These are phyloP conservation scores for Tothia fuscella DNA, from an alignment of 2,329 filamentous ascomycete genomes.

Conservation along the genomic window DNA sequence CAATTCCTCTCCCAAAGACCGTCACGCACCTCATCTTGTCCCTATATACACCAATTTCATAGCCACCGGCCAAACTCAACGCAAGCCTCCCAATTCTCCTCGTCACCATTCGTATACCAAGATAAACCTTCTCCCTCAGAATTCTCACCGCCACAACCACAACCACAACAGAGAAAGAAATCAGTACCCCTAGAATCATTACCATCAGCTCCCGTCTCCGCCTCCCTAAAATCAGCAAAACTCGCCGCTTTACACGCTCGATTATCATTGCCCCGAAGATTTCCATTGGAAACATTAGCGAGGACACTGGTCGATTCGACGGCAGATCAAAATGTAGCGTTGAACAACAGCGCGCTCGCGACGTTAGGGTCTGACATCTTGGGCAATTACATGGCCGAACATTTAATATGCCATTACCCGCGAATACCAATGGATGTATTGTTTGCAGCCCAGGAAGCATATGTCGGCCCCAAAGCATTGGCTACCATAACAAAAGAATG, in stretches of 20 bases:
- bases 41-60: conserved; percentile 17
- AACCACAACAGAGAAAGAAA: background rate
- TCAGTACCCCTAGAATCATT: conserved; percentile 23
- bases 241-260: conserved; percentile 86
- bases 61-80: conserved; percentile 20
- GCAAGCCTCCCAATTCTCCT: conserved; percentile 3
- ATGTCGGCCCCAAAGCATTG: conserved; percentile 64
- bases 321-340: conserved; percentile 64
- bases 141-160: background rate
- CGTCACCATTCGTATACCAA: background rate
- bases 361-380: conserved; percentile 73
- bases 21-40: conserved; percentile 25
- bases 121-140: background rate
- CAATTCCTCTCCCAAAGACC: conserved; percentile 43
- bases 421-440: conserved; percentile 81
- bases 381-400: conserved; percentile 80
- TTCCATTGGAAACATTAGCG: conserved; percentile 77
- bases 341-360: conserved; percentile 81
- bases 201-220: conserved; percentile 59
- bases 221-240: conserved; percentile 66
- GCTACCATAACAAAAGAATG: conserved; percentile 67
- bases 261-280: conserved; percentile 65
- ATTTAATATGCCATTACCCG: conserved; percentile 78
- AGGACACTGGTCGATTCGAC: conserved; percentile 76
- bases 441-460: conserved; percentile 76